Conservation (phyloP, 208 protist genomes). For the Acanthamoeba polyphaga region DNA sequence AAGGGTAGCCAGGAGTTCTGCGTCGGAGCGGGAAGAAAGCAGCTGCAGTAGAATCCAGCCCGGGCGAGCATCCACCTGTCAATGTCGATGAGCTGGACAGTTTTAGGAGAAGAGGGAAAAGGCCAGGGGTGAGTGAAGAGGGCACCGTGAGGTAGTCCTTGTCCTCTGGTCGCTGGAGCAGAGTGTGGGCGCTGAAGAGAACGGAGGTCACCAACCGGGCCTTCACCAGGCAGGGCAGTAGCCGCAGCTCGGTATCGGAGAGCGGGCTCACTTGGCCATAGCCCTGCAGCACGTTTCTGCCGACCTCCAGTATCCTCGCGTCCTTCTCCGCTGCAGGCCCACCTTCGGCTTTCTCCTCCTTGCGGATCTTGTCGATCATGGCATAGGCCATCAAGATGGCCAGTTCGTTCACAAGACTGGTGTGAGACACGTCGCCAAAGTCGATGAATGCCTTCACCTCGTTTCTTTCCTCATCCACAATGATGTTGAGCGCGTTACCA, state of each 20-base stretch:
- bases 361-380: constrained; percentile 65
- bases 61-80: constrained; percentile 23
- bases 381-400: constrained; percentile 69
- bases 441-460: constrained; percentile 72
- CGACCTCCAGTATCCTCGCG: not conserved
- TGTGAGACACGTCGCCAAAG: constrained; percentile 59
- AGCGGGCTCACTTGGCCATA: not conserved
- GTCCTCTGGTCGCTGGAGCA: constrained; percentile 4
- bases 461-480: constrained; percentile 1
- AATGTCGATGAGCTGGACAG: not conserved
- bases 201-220: not conserved
- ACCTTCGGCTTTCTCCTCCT: not conserved
- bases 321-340: not conserved
- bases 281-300: not conserved
- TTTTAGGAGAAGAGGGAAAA: not conserved
- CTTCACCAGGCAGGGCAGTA: constrained; percentile 40
- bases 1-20: not conserved
- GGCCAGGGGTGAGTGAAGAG: not conserved
- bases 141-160: constrained; percentile 43
- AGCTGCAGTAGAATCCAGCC: not conserved
- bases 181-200: constrained; percentile 19
- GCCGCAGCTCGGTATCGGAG: not conserved
- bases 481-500: constrained; percentile 66
- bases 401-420: constrained; percentile 30
- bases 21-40: not conserved